Conservation (phyloP, 75 land plant species). For the Pinus tabuliformis region DNA sequence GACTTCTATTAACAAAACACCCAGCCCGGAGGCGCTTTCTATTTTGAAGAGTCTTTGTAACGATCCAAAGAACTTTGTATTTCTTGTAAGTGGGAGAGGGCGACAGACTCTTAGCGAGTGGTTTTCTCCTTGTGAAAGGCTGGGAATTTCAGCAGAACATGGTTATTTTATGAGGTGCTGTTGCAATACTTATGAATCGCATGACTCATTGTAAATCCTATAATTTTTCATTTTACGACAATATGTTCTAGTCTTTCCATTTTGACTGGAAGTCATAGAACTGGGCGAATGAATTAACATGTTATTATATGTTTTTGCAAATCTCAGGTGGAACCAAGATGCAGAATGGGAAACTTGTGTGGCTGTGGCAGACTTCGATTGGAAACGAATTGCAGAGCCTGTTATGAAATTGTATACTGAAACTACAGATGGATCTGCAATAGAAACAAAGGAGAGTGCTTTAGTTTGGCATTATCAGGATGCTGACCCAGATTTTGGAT, state of each 20-base stretch:
- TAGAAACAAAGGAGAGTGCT: slow-evolving; percentile 32
- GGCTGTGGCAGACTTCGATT: slow-evolving; percentile 19
- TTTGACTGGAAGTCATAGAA: not conserved
- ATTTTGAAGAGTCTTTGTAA: slow-evolving; percentile 53
- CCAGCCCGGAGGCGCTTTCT: slow-evolving; percentile 33
- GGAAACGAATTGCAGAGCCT: slow-evolving; percentile 26
- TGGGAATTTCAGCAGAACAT: slow-evolving; percentile 67
- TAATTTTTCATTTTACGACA: too few relatives aligned
- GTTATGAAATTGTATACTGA: slow-evolving; percentile 26
- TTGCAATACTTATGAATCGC: not conserved
- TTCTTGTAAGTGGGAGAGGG: slow-evolving; percentile 55
- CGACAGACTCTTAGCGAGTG: slow-evolving; percentile 39
- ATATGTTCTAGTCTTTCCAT: not conserved
- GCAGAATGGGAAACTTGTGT: slow-evolving; percentile 26
- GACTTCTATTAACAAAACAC: slow-evolving; percentile 47
- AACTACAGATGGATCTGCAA: slow-evolving; percentile 27
- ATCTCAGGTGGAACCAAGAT: slow-evolving; percentile 14
- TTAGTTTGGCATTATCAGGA: slow-evolving; percentile 26
- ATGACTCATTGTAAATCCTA: too few relatives aligned
- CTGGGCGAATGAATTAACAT: not conserved
- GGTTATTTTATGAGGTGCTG: slow-evolving; percentile 64
- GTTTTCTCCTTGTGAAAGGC: slow-evolving; percentile 59
- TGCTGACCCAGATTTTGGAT: slow-evolving; percentile 36
- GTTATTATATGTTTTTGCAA: not conserved
- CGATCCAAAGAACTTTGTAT: slow-evolving; percentile 56